Evolutionary conservation across 139 green algal species (phyloP).

Genomic region (Trebouxia sp.): DNA sequence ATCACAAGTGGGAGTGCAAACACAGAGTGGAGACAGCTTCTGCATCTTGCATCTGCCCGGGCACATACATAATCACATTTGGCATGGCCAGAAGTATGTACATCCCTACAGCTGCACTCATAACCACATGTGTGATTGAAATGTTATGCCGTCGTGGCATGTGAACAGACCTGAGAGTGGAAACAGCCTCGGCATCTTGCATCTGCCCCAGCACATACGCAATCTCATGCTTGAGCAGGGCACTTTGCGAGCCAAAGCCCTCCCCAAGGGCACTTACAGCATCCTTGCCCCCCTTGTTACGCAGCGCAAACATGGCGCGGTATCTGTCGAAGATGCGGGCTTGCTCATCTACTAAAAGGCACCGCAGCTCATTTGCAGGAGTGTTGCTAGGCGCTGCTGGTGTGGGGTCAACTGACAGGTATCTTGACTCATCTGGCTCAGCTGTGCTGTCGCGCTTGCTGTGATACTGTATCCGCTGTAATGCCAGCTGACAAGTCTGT

Average conservation of each 20-base stretch:
- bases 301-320: constrained; percentile 93
- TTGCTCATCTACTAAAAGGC: constrained; percentile 31
- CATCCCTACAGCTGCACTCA: too few species aligned
- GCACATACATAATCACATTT: too few species aligned
- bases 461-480: constrained; percentile 82
- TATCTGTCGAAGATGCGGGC: constrained; percentile 65
- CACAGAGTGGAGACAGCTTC: background rate
- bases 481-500: constrained; percentile 95
- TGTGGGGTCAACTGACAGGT: constrained; percentile 92
- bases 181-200: constrained; percentile 69
- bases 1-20: too few species aligned
- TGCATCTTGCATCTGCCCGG: too few species aligned
- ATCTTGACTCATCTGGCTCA: constrained; percentile 63
- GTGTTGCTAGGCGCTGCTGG: constrained; percentile 68
- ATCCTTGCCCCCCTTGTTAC: constrained; percentile 82
- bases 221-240: constrained; percentile 94
- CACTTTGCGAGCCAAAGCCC: constrained; percentile 53
- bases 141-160: too few species aligned
- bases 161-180: constrained; percentile 43
- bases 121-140: too few species aligned
- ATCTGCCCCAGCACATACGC: constrained; percentile 99
- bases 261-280: constrained; percentile 74
- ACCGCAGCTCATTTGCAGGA: constrained; percentile 46
- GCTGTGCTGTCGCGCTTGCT: constrained; percentile 25
- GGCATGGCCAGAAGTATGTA: background rate